A percentile compares a stretch with the other conserved stretches of the same genome.
These are phyloP conservation scores for Talaromyces sp. DNA, from an alignment of 2,329 filamentous ascomycete species.

Conservation along the genomic window DNA sequence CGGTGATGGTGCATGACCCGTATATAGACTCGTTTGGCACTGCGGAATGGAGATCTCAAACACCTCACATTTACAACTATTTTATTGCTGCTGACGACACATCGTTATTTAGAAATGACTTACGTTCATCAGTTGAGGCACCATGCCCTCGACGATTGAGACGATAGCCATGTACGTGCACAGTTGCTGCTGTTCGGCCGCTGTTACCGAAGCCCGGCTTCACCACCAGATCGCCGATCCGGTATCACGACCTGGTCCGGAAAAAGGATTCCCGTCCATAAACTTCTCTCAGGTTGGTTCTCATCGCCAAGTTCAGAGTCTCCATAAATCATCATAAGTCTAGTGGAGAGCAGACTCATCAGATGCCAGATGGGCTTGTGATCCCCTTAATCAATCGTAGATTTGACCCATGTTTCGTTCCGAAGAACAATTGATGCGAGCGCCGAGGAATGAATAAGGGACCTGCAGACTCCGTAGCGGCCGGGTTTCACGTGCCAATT, in stretches of 20 bases:
- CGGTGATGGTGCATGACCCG: not conserved
- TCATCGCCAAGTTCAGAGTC: not conserved
- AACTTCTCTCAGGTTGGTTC: not conserved
- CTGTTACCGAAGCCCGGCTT: not conserved
- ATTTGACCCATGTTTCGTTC: not conserved
- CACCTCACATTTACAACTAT: not conserved
- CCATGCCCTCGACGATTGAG: not conserved
- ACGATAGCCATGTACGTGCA: too few species aligned
- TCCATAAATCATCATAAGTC: not conserved
- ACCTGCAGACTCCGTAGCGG: not conserved
- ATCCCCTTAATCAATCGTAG: not conserved
- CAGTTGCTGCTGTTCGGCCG: not conserved
- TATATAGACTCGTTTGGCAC: not conserved
- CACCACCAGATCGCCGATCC: not conserved
- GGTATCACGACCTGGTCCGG: not conserved
- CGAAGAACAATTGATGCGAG: not conserved
- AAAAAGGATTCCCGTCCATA: not conserved
- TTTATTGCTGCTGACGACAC: not conserved
- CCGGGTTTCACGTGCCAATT: not conserved
- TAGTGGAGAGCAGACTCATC: not conserved
- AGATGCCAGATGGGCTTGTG: not conserved
- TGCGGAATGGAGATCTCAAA: not conserved
- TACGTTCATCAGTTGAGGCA: not conserved
- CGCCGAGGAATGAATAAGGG: not conserved
- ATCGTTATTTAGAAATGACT: not conserved